Percentiles rank a stretch among this genome's conserved stretches.
Evolutionary conservation across 352 stramenopile genomes (phyloP).

Genomic region (Globisporangium polare): DNA sequence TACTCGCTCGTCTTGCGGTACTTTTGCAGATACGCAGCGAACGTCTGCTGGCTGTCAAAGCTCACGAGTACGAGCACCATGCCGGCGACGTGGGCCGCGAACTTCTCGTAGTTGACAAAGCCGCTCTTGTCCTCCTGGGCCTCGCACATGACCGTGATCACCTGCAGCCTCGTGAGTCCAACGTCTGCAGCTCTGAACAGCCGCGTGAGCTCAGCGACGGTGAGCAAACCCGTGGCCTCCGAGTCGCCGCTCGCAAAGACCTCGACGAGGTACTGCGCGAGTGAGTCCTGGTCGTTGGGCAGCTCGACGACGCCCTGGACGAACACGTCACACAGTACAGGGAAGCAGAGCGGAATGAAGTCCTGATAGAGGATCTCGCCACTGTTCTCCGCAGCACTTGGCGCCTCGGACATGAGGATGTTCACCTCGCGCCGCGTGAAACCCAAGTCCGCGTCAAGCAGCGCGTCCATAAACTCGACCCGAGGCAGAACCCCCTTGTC

Average conservation of each 20-base stretch:
- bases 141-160: slow-evolving; percentile 62
- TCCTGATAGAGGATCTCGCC: slow-evolving; percentile 38
- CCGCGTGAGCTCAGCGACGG: slow-evolving; percentile 51
- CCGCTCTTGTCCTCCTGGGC: slow-evolving; percentile 73
- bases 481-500: slow-evolving; percentile 41
- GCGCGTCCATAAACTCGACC: slow-evolving; percentile 58
- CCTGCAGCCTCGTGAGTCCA: slow-evolving; percentile 73
- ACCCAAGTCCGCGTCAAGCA: slow-evolving; percentile 68
- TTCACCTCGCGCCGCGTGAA: slow-evolving; percentile 73
- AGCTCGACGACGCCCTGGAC: slow-evolving; percentile 54
- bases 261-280: slow-evolving; percentile 69
- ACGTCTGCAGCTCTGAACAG: slow-evolving; percentile 60
- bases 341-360: slow-evolving; percentile 63
- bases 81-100: slow-evolving; percentile 50
- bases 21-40: slow-evolving; percentile 46
- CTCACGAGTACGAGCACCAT: slow-evolving; percentile 70
- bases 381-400: slow-evolving; percentile 25
- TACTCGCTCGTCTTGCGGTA: slow-evolving; percentile 78
- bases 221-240: slow-evolving; percentile 57
- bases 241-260: slow-evolving; percentile 68
- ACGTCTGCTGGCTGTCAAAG: slow-evolving; percentile 63
- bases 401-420: slow-evolving; percentile 63
- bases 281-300: slow-evolving; percentile 56
- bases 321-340: slow-evolving; percentile 49
- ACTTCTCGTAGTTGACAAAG: slow-evolving; percentile 75